Base-by-base conservation (phyloP, 2,329 filamentous ascomycete genomes). In the Arthrobotrys sinensis region DNA sequence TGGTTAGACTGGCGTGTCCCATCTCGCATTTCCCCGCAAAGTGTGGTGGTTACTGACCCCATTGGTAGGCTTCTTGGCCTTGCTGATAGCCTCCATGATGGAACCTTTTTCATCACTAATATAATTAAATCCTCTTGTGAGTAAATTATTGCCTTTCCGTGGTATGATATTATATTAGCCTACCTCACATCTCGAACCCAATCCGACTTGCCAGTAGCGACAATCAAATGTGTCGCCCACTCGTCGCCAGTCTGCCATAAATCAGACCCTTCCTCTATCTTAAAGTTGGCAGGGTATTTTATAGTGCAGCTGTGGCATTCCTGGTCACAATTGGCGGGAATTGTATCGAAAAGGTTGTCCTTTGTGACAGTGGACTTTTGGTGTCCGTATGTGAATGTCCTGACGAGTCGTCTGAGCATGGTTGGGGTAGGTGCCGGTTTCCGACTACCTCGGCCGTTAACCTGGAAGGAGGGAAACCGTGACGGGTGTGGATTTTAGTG, bases 201-300 rank as follows among this genome's bases (percentile, higher is more conserved):
- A 85, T 99, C 96, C 28, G 91, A 89, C 88, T 97, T 97, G 79
- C 94, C 93, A n/a, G 96, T 99, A 24, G 93, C 96, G 14, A 98
- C 93, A 36, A 99, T 86, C 79, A 97, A 83, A 85, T 99, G 96
- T 19, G 94, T 96, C 82, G 90, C 91, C 76, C 76, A 79, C 34
- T 65, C 68, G 50, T 72, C 63, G 28, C 68, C 55, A 8, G 63
- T 71, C 53, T 79, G 63, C 76, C 76, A 98, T 62, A 98, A 85
- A 81, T 90, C 87, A 83, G 97, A 93, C 5, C 88, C 86, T 84
- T 91, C 89, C 75, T 98, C 92, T 71, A 97, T 90, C 82, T 91
- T 90, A 86, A 91, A 91, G 48, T 84, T 85, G 77, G 86, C 86
- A 48, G 95, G 95, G 83, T 94, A 96, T 79, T 90, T 89, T 81